A percentile compares a stretch with the other conserved stretches of the same genome.
Conservation (phyloP, 2,329 filamentous ascomycete genomes). For the Pestalotiopsis sp. region DNA sequence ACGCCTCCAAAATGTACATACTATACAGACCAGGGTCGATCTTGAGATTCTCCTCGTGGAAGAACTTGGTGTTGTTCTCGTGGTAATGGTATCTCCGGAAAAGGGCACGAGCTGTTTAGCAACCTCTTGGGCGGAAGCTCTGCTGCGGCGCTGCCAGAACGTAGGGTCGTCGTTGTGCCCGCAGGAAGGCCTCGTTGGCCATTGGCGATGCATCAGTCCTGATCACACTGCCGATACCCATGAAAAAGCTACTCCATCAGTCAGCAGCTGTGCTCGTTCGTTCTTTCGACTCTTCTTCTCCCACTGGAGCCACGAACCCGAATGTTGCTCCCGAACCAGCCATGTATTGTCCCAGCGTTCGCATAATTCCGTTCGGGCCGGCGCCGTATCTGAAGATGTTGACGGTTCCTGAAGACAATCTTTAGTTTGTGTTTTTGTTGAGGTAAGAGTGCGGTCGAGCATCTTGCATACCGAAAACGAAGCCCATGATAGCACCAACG, state of each 20-base stretch:
- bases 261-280: constrained; percentile 17
- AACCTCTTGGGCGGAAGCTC: constrained; percentile 37
- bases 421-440: not conserved
- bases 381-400: constrained; percentile 96
- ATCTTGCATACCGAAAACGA: constrained; percentile 78
- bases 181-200: constrained; percentile 72
- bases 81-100: not conserved
- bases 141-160: constrained; percentile 50
- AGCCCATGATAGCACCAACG: constrained; percentile 94
- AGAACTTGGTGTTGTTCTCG: not conserved
- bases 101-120: constrained; percentile 16
- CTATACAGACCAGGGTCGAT: not conserved
- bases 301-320: constrained; percentile 60
- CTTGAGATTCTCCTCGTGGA: not conserved
- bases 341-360: constrained; percentile 97
- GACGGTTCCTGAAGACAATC: constrained; percentile 66
- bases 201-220: constrained; percentile 84
- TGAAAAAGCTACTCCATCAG: constrained; percentile 71
- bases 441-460: not conserved
- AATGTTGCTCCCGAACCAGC: constrained; percentile 91
- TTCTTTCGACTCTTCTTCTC: not conserved
- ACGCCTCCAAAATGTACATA: constrained; percentile 9
- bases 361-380: constrained; percentile 88
- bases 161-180: constrained; percentile 72
- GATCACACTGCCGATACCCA: constrained; percentile 97